Percentiles rank a stretch among this genome's conserved stretches.
Conservation (phyloP, 1,139 yeast genomes). For the Suhomyces wounanorum region DNA sequence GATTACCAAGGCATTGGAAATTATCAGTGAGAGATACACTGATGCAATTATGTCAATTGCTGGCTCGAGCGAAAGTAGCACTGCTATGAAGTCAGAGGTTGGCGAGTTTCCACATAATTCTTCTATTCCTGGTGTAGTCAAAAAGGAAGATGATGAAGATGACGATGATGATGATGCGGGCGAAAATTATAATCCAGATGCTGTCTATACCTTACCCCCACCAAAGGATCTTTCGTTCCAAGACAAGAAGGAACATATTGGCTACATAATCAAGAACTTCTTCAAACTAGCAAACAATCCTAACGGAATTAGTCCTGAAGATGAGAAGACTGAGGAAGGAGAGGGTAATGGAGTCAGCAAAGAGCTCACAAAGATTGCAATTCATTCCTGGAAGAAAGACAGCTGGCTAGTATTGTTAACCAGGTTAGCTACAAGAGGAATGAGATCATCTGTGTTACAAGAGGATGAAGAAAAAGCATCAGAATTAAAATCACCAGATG, state of each 20-base stretch:
- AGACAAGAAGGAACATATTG: slow-evolving; percentile 56
- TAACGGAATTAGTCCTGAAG: slow-evolving; percentile 16
- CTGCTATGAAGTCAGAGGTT: slow-evolving; percentile 12
- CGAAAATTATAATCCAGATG: slow-evolving; percentile 39
- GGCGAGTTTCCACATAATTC: background rate
- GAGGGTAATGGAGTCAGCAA: slow-evolving; percentile 24
- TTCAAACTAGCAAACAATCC: slow-evolving; percentile 43
- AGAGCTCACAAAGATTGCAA: slow-evolving; percentile 56
- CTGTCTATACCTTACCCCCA: slow-evolving; percentile 58
- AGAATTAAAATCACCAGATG: slow-evolving; percentile 15
- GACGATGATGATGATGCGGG: slow-evolving; percentile 41
- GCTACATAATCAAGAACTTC: slow-evolving; percentile 55
- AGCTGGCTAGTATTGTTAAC: slow-evolving; percentile 80
- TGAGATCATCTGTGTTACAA: slow-evolving; percentile 36
- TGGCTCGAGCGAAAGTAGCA: background rate
- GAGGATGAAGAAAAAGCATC: slow-evolving; percentile 9
- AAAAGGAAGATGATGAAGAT: slow-evolving; percentile 27
- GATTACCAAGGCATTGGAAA: slow-evolving; percentile 67
- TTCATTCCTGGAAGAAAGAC: slow-evolving; percentile 64
- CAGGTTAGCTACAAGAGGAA: slow-evolving; percentile 80
- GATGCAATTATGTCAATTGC: slow-evolving; percentile 18
- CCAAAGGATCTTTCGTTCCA: slow-evolving; percentile 52
- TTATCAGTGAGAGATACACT: slow-evolving; percentile 62
- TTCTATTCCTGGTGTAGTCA: background rate
- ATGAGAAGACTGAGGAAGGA: slow-evolving; percentile 23